These are phyloP conservation scores for Ogataea methanolica DNA, from an alignment of 805 yeast genomes.

Conservation along the genomic window DNA sequence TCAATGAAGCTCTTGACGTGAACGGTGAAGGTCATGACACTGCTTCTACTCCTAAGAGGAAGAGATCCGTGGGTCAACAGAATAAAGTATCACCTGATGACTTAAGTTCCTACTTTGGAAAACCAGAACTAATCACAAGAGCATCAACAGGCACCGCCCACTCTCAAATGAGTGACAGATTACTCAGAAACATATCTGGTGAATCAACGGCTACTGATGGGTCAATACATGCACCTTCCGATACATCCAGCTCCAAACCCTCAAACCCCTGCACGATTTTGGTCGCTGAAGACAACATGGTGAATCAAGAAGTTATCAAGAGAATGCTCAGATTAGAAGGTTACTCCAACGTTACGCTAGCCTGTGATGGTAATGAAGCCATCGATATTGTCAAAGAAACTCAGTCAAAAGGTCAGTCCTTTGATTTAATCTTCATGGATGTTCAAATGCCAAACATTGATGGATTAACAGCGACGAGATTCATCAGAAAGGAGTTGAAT, in stretches of 20 bases:
- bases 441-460: constrained; percentile 96
- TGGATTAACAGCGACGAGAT: constrained; percentile 78
- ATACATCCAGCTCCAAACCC: too few relatives aligned
- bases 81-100: constrained; percentile 3
- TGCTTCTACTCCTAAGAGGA: not conserved
- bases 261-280: constrained; percentile 38
- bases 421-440: constrained; percentile 88
- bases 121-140: constrained; percentile 41
- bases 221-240: not conserved
- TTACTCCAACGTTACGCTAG: constrained; percentile 62
- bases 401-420: constrained; percentile 35
- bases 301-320: constrained; percentile 89
- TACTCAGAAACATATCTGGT: constrained; percentile 15
- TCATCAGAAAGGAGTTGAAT: constrained; percentile 58
- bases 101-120: constrained; percentile 29
- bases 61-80: not conserved
- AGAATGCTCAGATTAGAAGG: constrained; percentile 89
- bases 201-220: constrained; percentile 11
- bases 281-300: constrained; percentile 91
- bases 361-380: constrained; percentile 90
- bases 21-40: not conserved
- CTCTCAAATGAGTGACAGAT: constrained; percentile 21
- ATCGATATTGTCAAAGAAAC: constrained; percentile 57
- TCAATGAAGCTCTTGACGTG: constrained; percentile 1
- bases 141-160: constrained; percentile 51